Conservation (phyloP, 2,329 filamentous ascomycete genomes). For the Zymoseptoria passerinii region DNA sequence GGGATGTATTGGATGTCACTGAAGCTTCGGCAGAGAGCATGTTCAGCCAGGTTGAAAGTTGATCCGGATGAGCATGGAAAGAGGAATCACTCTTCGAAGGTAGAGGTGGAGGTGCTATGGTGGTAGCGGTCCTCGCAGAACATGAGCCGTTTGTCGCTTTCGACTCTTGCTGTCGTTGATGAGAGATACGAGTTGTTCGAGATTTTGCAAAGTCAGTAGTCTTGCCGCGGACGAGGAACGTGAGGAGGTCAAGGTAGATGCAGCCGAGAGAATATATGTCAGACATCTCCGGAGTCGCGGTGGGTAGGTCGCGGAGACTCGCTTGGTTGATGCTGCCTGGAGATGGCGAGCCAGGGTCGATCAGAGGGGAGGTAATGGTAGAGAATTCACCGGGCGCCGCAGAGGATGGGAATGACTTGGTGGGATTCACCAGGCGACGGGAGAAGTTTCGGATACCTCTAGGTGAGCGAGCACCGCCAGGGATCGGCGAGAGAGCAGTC, state of each 20-base stretch:
- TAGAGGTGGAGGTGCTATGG: background rate
- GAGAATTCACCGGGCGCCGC: constrained; percentile 10
- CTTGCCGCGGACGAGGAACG: constrained; percentile 60
- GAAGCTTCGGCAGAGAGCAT: constrained; percentile 22
- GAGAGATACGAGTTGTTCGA: constrained; percentile 51
- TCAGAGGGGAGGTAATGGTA: constrained; percentile 6
- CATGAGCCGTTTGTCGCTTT: background rate
- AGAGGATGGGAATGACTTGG: constrained; percentile 7
- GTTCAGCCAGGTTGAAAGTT: constrained; percentile 64
- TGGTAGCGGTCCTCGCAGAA: background rate
- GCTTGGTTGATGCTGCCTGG: constrained; percentile 30
- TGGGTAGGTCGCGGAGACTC: constrained; percentile 35
- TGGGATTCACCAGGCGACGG: constrained; percentile 9
- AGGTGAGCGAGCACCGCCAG: constrained; percentile 12
- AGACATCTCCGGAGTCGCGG: constrained; percentile 36
- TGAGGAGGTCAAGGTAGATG: constrained; percentile 63
- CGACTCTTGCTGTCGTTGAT: constrained; percentile 10
- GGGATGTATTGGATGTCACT: constrained; percentile 25
- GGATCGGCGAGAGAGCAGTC: constrained; percentile 12
- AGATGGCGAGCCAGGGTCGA: background rate
- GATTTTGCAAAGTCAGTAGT: constrained; percentile 58
- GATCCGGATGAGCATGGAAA: constrained; percentile 62
- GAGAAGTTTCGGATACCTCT: constrained; percentile 21
- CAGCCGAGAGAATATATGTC: constrained; percentile 69
- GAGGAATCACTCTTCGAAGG: constrained; percentile 48